These are phyloP conservation scores for Penicillium sp. DNA, from an alignment of 2,329 filamentous ascomycete genomes.

Conservation along the genomic window DNA sequence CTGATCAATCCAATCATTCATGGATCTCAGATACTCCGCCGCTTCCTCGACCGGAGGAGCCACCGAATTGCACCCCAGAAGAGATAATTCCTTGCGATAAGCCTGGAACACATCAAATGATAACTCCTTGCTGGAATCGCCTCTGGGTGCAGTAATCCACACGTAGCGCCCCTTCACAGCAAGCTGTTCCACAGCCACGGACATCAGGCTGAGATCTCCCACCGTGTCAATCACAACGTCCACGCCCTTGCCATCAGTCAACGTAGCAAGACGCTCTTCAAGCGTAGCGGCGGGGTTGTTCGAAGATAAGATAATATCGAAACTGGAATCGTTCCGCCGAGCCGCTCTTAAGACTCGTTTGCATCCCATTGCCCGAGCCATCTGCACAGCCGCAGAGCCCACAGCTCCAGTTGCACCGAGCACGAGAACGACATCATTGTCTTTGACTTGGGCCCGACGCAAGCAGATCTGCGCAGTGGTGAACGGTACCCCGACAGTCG, in stretches of 20 bases:
- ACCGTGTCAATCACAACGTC: slow-evolving; percentile 29
- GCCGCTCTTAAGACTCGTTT: slow-evolving; percentile 24
- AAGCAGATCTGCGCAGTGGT: slow-evolving; percentile 27
- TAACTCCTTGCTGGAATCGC: slow-evolving; percentile 7
- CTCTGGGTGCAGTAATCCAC: slow-evolving; percentile 27
- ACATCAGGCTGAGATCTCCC: slow-evolving; percentile 27
- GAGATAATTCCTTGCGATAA: slow-evolving; percentile 20
- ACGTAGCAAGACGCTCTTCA: background rate
- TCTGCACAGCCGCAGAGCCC: slow-evolving; percentile 25
- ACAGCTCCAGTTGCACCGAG: slow-evolving; percentile 30
- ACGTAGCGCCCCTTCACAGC: slow-evolving; percentile 24
- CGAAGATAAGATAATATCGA: slow-evolving; percentile 17
- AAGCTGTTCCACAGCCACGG: slow-evolving; percentile 22
- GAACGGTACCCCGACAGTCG: slow-evolving; percentile 28
- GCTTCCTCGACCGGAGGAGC: slow-evolving; percentile 10
- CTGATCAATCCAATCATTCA: slow-evolving; percentile 13
- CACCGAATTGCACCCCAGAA: slow-evolving; percentile 21
- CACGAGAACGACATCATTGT: slow-evolving; percentile 28
- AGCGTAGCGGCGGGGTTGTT: background rate
- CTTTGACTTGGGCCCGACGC: slow-evolving; percentile 17
- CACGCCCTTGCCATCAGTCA: slow-evolving; percentile 15
- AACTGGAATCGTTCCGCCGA: slow-evolving; percentile 13
- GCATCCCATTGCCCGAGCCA: slow-evolving; percentile 26
- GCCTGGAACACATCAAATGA: slow-evolving; percentile 19
- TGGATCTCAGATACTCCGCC: slow-evolving; percentile 9